Percentiles rank a stretch among this genome's conserved stretches.
Evolutionary conservation across 2,329 filamentous ascomycete species (phyloP).

Genomic region (Botrytis deweyae): DNA sequence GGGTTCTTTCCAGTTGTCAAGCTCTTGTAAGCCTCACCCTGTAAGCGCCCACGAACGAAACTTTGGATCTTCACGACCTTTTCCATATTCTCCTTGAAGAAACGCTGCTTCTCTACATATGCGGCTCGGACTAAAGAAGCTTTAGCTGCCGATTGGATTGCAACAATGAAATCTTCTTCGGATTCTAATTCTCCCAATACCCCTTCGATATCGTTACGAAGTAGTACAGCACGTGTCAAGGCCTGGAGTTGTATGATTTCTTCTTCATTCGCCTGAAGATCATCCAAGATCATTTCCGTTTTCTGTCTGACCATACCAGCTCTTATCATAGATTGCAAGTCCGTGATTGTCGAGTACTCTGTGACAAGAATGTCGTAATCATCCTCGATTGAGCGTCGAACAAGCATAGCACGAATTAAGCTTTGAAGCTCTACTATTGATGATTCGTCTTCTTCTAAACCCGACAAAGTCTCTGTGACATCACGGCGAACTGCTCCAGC

Average conservation of each 20-base stretch:
- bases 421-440: conserved; percentile 56
- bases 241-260: conserved; percentile 72
- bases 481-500: conserved; percentile 55
- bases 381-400: conserved; percentile 50
- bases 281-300: conserved; percentile 62
- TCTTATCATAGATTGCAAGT: conserved; percentile 66
- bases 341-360: conserved; percentile 55
- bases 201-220: conserved; percentile 70
- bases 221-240: conserved; percentile 73
- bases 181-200: conserved; percentile 76
- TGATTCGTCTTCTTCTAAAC: conserved; percentile 48
- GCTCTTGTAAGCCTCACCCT: conserved; percentile 97
- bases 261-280: conserved; percentile 66
- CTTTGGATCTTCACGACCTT: conserved; percentile 99
- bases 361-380: conserved; percentile 56
- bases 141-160: conserved; percentile 71
- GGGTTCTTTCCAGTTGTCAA: conserved; percentile 95
- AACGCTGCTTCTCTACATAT: conserved; percentile 82
- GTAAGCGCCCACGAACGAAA: conserved; percentile 89
- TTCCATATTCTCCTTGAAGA: conserved; percentile 96
- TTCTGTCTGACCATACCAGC: conserved; percentile 64
- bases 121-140: conserved; percentile 70
- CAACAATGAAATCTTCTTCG: conserved; percentile 73
- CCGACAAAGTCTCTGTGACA: conserved; percentile 49
- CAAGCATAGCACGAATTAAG: conserved; percentile 59